Base-by-base conservation (phyloP, 768 basidiomycete species). In the Trametes meyenii region DNA sequence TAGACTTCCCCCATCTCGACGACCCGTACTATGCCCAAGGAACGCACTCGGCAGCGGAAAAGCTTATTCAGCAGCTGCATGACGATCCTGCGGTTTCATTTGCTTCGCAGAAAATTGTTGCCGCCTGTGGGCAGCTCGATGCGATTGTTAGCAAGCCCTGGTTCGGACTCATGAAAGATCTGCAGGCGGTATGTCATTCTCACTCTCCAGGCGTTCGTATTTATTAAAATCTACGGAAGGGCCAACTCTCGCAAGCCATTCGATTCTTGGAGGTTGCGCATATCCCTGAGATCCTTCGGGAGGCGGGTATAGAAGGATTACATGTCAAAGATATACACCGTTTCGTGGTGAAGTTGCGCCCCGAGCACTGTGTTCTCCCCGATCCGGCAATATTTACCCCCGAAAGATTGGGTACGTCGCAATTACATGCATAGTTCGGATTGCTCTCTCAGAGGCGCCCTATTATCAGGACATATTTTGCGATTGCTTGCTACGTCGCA, bases 401-500 rank as follows among this genome's bases (percentile, higher is more conserved):
- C 29, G 73, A 70, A 42, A 85, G 83, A 73, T 76, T 88, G 40
- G 83, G 86, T 86, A 39, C 21, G 71, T 26, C 0, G 26, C 16
- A 5, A 67, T 58, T 36, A 29, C 33, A 17, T 24, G 10, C 38
- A 89, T 51, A 17, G 50, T 39, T 50, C 19, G 7, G 38, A 50
- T 17, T 4, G 42, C 39, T 12, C 14, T 19, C 29, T n/a, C 26
- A 23, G 29, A 12, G 5, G 4, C 3, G 5, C 13, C 14, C 11
- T 17, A 5, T 12, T 35, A 10, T 23, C 13, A 91, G 90, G 85
- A 1, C 91, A 91, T 69, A 80, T 84, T 35, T 79, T 94, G 45
- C 85, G 91, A 42, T 77, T 91, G 33, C 81, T 93, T 43, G 89
- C 90, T 12, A 90, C 90, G 0, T 88, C 90, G 67, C 90, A 92